phyloP scores from a whole-genome alignment of 176 grass and related monocot genomes.

The Oryza nivara region DNA sequence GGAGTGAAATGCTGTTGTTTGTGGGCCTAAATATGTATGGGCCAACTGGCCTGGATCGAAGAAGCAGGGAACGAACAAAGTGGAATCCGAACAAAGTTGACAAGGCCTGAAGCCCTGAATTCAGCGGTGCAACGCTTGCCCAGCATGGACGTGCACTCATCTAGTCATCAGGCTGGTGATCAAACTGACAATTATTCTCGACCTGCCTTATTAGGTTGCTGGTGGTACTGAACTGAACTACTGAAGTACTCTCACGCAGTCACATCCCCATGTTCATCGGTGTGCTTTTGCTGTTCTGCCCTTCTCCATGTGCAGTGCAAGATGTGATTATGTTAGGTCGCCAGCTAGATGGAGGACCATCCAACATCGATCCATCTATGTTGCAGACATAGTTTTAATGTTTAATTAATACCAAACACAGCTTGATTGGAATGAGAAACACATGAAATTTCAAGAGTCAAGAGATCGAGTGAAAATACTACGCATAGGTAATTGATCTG shows the following conservation, averaged over 20 bases:
- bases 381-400: background rate
- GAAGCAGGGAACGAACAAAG: background rate
- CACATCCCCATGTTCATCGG: background rate
- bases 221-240: background rate
- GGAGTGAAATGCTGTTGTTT: background rate
- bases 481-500: background rate
- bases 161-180: background rate
- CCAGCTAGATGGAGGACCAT: slow-evolving; percentile 10
- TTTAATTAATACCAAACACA: background rate
- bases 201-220: background rate
- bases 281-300: background rate
- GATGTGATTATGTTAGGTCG: slow-evolving; percentile 7
- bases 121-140: background rate
- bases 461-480: background rate
- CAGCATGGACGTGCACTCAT: background rate
- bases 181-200: background rate
- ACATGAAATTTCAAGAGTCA: background rate
- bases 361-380: background rate
- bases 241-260: background rate
- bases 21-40: background rate
- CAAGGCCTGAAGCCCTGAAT: background rate
- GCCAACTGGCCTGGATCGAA: background rate
- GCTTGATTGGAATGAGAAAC: background rate
- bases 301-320: slow-evolving; percentile 31
- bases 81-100: background rate